Base-by-base conservation (phyloP, 805 yeast species). In the Metschnikowia borealis region DNA sequence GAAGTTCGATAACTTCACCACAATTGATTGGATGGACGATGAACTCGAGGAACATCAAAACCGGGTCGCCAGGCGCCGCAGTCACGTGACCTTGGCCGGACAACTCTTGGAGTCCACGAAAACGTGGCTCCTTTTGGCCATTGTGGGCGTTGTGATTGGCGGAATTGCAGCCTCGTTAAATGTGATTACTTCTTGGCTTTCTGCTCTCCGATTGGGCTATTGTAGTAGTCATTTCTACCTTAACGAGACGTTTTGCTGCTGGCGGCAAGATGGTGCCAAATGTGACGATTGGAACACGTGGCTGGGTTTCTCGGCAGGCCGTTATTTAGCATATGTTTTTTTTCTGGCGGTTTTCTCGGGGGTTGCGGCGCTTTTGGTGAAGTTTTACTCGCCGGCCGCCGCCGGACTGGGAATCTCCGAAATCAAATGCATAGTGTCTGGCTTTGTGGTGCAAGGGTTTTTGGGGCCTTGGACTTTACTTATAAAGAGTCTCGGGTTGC, bases 381-480 rank as follows among this genome's bases (percentile, higher is more conserved):
- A 81, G 56, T 64, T 65, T 13, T 83, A 81, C 57, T 91, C 96
- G 0, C 96, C 96, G 1, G 76, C 84, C 47, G 98, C 99, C 2
- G 95, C 98, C 1, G 99, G 99, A 0, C 87, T 96, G 6, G 99
- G 99, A 0, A 95, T 94, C 46, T 87, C 97, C 14, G 99, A 94
- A 67, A 92, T 94, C 63, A 94, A 95, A 68, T 87, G 94, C 63
- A 90, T 94, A 54, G 89, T 91, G 0, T 84, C 95, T 0, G 99
- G 99, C 0, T 95, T 91, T 64, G 81, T 79, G 26, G 78, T 87
- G 72, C 78, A 82, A 23, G 89, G 87, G 3, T 94, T 92, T 60
- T 74, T 94, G 47, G 86, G 84, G 26, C 76, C 83, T 68, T 72
- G 78, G 63, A 90, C 97, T 0, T 70, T 92, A 21, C 55, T 81